Base-by-base conservation (phyloP, 2,329 filamentous ascomycete genomes). In the Fusarium nanum region DNA sequence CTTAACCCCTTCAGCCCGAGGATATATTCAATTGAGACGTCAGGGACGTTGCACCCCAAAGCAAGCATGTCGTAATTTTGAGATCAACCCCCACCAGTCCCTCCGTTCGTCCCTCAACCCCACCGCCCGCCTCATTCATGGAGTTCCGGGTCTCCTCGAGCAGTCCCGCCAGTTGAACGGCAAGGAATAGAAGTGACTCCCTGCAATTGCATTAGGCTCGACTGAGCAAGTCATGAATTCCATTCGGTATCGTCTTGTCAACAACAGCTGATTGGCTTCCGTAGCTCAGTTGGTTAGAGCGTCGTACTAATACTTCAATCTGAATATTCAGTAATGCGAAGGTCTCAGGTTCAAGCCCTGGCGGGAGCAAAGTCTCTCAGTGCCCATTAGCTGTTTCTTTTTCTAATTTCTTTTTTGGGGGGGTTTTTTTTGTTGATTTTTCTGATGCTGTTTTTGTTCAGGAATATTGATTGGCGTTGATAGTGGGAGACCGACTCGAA, bases 241-340 rank as follows among this genome's bases (percentile, higher is more conserved):
- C 11, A 23, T 52, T 42, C 42, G 28, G 9, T 12, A 3, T 0
- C 4, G 0, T 0, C 1, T 2, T 12, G 14, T 13, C 41, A 71
- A 52, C 40, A 50, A 59, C 60, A 73, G 61, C 32, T 71, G 61
- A 63, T 66, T 56, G 64, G 73, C 73, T 75, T 74, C 73, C 73
- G 60, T 75, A 75, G 73, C 73, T 75, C 73, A 75, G 73, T 75
- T 75, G 73, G 73, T 74, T 74, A 74, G 73, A 75, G 73, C 73
- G 69, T 75, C 73, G 71, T 74, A 73, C 71, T 75, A 75, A 74
- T 75, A 75, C 61, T 71, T 73, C 47, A 55, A 22, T n/a, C 56
- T 44, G 56, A 73, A 62, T 73, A 53, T 50, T 48, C 13, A 40
- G 73, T 73, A 22, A 73, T 75, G 73, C 72, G 73, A 64, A 73